Evolutionary conservation across 139 green algal species (phyloP), one percentile per base, ranked within the genome.

Genomic region (Micractinium conductrix): DNA sequence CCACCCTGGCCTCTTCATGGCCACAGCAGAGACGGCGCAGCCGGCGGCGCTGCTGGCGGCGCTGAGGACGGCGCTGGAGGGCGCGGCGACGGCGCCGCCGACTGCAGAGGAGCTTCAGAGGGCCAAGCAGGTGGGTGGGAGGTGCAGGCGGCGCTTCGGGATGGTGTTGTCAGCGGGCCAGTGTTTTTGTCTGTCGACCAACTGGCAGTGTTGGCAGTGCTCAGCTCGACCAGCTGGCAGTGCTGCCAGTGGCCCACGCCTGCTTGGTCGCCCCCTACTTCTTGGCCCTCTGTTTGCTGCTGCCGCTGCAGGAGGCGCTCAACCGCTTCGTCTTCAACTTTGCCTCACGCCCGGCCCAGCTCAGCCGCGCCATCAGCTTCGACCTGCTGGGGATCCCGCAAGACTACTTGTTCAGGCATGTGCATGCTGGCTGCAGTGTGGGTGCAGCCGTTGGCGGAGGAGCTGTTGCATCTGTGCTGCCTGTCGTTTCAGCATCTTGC

Each of bases 311-410:
- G 5, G 86, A 91, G 72, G 83, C 80, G 14, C 83, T 97, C 17
- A 97, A 97, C 84, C 74, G 58, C 14, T 97, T 97, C 87, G 93
- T 97, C 19, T 98, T 98, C 85, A 95, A 96, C 81, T 98, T 96
- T 90, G 84, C 94, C 1, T 91, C 79, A 45, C 89, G 75, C 26
- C 26, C 82, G 33, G 60, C 75, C 9, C 93, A 96, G 84, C 84
- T 98, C 71, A 85, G 91, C 86, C 88, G 93, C 33, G 85, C 81
- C 14, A 43, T 92, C 38, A 70, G 82, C 10, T 96, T 93, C 69
- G 88, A 93, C 30, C 78, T 98, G 71, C 81, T 97, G 67, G 94
- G 93, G 0, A 71, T 97, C 38, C 92, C 92, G 14, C 62, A 91
- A 86, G 92, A 96, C 84, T 94, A 92, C 63, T 72, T 96, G 45